phyloP scores from a whole-genome alignment of 1,139 yeast species.

The Debaryomyces fabryi region DNA sequence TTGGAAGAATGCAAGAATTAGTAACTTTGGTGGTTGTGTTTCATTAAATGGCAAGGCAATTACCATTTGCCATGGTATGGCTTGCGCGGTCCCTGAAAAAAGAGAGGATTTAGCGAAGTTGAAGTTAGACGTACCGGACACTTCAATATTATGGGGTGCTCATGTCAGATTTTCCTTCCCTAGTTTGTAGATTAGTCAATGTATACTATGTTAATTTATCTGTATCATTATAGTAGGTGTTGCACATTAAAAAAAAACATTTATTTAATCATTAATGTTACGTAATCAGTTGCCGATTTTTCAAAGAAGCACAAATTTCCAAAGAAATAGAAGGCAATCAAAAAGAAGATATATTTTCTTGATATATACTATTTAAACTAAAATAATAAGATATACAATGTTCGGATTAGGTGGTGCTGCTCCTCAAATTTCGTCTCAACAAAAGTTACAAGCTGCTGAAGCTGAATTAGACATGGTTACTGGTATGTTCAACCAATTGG shows the following conservation, averaged over 20 bases:
- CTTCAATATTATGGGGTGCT: slow-evolving; percentile 38
- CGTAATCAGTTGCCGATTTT: slow-evolving; percentile 6
- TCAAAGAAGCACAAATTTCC: slow-evolving; percentile 6
- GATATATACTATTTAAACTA: not conserved
- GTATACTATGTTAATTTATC: not conserved
- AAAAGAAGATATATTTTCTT: not conserved
- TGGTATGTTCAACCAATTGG: slow-evolving; percentile 89
- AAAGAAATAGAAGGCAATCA: slow-evolving; percentile 5
- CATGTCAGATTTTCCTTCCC: slow-evolving; percentile 44
- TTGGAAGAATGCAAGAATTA: slow-evolving; percentile 35
- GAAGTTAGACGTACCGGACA: slow-evolving; percentile 23
- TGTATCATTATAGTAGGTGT: not conserved
- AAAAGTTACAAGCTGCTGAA: slow-evolving; percentile 72
- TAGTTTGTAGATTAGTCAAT: slow-evolving; percentile 18
- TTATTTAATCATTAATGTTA: not conserved
- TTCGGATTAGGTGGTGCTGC: slow-evolving; percentile 86
- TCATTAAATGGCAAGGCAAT: slow-evolving; percentile 41
- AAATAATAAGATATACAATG: slow-evolving; percentile 25
- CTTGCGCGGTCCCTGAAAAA: slow-evolving; percentile 35
- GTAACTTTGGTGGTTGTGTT: slow-evolving; percentile 36
- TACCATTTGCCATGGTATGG: slow-evolving; percentile 44
- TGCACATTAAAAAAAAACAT: not conserved
- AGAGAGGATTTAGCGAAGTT: slow-evolving; percentile 27
- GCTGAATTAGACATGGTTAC: slow-evolving; percentile 97
- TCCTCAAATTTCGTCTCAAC: slow-evolving; percentile 73